These are phyloP conservation scores for Chrysochromulina parva DNA, from an alignment of 78 protist species.

Conservation along the genomic window DNA sequence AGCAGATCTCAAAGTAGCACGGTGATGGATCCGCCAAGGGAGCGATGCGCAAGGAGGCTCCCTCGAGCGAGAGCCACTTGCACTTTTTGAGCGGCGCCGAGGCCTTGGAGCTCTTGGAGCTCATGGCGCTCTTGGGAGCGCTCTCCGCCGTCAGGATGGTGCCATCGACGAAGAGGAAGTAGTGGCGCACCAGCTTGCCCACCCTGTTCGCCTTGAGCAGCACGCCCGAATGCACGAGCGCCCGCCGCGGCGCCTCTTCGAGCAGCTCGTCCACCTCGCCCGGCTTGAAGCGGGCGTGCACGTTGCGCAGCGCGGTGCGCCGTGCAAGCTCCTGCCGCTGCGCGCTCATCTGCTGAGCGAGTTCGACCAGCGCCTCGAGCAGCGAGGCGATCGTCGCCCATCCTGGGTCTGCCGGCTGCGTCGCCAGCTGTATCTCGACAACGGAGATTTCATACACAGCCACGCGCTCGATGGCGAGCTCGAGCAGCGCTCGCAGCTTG, in stretches of 20 bases:
- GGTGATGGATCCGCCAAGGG: background rate
- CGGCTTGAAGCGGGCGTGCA: background rate
- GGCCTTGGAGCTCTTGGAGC: no score
- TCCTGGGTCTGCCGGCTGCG: no score
- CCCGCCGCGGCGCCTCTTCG: background rate
- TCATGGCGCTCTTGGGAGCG: no score
- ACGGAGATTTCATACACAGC: no score
- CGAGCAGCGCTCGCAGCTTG: no score
- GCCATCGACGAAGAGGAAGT: background rate
- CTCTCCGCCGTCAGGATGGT: background rate
- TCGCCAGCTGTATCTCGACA: no score
- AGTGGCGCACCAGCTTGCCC: conserved; percentile 1
- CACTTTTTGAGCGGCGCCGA: background rate
- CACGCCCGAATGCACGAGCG: background rate
- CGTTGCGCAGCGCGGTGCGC: background rate
- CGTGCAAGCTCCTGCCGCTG: background rate
- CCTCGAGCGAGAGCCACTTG: background rate
- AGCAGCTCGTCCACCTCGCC: background rate
- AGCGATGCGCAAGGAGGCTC: background rate
- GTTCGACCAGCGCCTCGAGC: no score
- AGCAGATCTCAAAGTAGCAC: background rate
- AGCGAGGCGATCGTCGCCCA: no score
- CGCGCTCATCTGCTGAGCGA: no score
- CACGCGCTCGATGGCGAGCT: no score
- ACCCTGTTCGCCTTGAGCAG: background rate